Base-by-base conservation (phyloP, 1,284 basidiomycete genomes). In the Tylopilus sp. region DNA sequence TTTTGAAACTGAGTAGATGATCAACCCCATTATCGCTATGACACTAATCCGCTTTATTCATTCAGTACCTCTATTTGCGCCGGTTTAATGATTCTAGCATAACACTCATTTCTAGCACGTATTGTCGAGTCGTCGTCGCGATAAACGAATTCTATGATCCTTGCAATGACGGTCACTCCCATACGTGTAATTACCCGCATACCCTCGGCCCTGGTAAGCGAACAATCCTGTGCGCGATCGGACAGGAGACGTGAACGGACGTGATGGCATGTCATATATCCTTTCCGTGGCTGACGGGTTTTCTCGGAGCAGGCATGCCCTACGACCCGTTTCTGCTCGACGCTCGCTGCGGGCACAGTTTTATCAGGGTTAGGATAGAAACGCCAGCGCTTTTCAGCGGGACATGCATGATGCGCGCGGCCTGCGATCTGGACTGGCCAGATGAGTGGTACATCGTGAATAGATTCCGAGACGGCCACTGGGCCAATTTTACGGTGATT, bases 21-120 rank as follows among this genome's bases (percentile, higher is more conserved):
- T 58, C 65, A 57, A 62, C 60, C 61, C 64, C 53, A 56, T 56
- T 63, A 60, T 65, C 62, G 59, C 61, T 63, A 71, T 61, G 59
- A 63, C 63, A 61, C 62, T 70, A 73, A 71, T 67, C 57, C 58
- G 55, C 61, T 58, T 63, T 68, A 67, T 66, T 60, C 69, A 61
- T 61, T 52, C 57, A 60, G 49, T 64, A 67, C 57, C 44, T 53
- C 50, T 60, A 65, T 61, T 61, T 45, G 53, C 54, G 59, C 43
- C 33, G 43, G 42, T 70, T 68, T 70, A 71, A 68, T 68, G 57
- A 52, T 50, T 53, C 57, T 57, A 68, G 48, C 57, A 61, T 69
- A 57, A 43, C 67, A 52, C 46, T 59, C 61, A 48, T 54, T 57
- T 45, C 56, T 44, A 52, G 43, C 67, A 68, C 59, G 57, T 61